phyloP scores from a whole-genome alignment of 2,329 filamentous ascomycete genomes.

The Apiospora aurea region DNA sequence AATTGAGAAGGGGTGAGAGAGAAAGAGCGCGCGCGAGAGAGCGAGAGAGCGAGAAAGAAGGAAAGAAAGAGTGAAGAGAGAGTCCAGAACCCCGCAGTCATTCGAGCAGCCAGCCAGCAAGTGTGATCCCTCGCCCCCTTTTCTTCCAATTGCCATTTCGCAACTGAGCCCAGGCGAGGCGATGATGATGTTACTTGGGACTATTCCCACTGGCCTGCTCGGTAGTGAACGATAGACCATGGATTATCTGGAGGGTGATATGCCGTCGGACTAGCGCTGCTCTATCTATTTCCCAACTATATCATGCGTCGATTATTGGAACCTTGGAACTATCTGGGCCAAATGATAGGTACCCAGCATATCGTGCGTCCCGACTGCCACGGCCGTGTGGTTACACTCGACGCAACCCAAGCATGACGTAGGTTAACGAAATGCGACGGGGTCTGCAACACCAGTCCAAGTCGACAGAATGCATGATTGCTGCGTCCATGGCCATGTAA shows the following conservation, averaged over 20 bases:
- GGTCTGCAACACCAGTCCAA: slow-evolving; percentile 8
- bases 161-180: not conserved
- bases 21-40: not conserved
- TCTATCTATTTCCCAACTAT: too few relatives aligned
- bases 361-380: not conserved
- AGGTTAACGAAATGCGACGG: not conserved
- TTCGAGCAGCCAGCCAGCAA: not conserved
- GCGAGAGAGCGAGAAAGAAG: not conserved
- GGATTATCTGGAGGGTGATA: slow-evolving; percentile 1
- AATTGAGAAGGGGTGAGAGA: not conserved
- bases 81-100: not conserved
- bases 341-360: not conserved
- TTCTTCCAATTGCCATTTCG: not conserved
- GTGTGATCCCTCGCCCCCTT: not conserved
- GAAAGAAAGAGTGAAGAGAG: not conserved
- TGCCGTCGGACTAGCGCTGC: slow-evolving; percentile 10
- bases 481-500: slow-evolving; percentile 2
- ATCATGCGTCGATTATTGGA: not conserved
- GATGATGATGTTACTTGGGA: not conserved
- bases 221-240: not conserved
- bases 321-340: not conserved
- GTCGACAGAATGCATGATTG: not conserved
- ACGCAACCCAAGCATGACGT: slow-evolving; percentile 18
- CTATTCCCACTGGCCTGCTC: not conserved
- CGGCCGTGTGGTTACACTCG: slow-evolving; percentile 15